phyloP scores from a whole-genome alignment of 805 yeast species.

The Phaffomyces opuntiae region DNA sequence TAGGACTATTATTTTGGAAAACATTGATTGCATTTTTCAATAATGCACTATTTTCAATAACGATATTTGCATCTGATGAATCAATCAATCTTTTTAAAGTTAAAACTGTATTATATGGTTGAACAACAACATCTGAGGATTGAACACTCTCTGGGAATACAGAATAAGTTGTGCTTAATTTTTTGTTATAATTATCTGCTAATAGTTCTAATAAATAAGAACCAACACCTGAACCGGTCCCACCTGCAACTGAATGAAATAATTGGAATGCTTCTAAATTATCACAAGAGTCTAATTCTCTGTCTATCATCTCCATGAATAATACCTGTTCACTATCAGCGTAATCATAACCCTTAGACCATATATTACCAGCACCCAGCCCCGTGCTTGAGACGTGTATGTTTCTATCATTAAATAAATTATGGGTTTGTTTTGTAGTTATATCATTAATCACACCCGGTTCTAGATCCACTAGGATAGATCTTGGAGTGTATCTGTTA shows the following conservation, averaged over 20 bases:
- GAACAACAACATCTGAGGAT: conserved; percentile 94
- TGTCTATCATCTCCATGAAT: conserved; percentile 75
- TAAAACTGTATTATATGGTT: conserved; percentile 86
- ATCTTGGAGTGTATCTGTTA: conserved; percentile 80
- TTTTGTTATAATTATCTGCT: conserved; percentile 77
- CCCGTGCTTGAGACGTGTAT: conserved; percentile 75
- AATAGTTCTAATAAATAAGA: conserved; percentile 71
- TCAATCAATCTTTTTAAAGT: conserved; percentile 79
- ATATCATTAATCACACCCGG: conserved; percentile 79
- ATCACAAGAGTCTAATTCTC: conserved; percentile 88
- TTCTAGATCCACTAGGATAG: conserved; percentile 80
- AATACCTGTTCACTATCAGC: conserved; percentile 65
- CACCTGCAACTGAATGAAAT: conserved; percentile 95
- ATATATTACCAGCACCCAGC: conserved; percentile 92
- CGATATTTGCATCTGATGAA: conserved; percentile 79
- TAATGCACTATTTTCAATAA: conserved; percentile 85
- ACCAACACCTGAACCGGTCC: conserved; percentile 97
- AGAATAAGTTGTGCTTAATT: conserved; percentile 75
- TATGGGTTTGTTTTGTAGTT: conserved; percentile 36
- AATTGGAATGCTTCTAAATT: conserved; percentile 85
- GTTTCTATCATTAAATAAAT: conserved; percentile 78
- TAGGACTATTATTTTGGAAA: conserved; percentile 49
- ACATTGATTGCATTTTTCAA: conserved; percentile 61
- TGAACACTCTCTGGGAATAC: conserved; percentile 77
- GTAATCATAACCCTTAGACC: conserved; percentile 85